phyloP scores from a whole-genome alignment of 1,284 basidiomycete species.

The Malassezia obtusa region DNA sequence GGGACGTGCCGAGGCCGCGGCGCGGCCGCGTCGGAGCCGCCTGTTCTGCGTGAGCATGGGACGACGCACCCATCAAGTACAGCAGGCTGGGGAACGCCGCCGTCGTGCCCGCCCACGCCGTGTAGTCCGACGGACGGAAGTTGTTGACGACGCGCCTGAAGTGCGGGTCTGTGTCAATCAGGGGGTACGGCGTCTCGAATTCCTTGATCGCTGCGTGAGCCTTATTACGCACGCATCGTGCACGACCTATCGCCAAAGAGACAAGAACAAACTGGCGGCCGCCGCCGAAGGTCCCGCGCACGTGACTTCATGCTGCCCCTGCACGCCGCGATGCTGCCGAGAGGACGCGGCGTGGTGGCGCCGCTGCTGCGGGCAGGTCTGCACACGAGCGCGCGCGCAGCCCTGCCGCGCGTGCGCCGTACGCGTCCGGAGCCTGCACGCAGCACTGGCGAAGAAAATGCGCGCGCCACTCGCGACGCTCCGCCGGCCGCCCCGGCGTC shows the following conservation, averaged over 20 bases:
- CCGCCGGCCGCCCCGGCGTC: not conserved
- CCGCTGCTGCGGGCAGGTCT: not conserved
- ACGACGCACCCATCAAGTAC: constrained; percentile 49
- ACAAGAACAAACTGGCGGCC: not conserved
- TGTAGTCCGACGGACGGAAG: constrained; percentile 80
- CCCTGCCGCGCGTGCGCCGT: constrained; percentile 4
- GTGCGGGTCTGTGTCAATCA: constrained; percentile 75
- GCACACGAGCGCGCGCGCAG: not conserved
- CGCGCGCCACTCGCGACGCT: too few species aligned
- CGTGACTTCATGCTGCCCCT: not conserved
- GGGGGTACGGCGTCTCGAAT: constrained; percentile 39
- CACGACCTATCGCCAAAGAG: not conserved
- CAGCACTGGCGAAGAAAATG: not conserved
- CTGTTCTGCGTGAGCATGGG: constrained; percentile 19
- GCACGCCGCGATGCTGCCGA: not conserved
- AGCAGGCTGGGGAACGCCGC: constrained; percentile 67
- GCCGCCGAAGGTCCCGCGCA: not conserved
- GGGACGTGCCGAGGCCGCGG: constrained; percentile 24
- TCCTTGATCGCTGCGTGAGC: constrained; percentile 26
- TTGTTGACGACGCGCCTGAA: constrained; percentile 76
- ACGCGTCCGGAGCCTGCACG: not conserved
- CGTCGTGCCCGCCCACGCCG: constrained; percentile 68
- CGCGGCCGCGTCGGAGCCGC: constrained; percentile 39
- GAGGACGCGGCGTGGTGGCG: not conserved
- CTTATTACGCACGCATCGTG: constrained; percentile 12